Conservation (phyloP, 2,329 filamentous ascomycete species). For the Lojkania enalia region DNA sequence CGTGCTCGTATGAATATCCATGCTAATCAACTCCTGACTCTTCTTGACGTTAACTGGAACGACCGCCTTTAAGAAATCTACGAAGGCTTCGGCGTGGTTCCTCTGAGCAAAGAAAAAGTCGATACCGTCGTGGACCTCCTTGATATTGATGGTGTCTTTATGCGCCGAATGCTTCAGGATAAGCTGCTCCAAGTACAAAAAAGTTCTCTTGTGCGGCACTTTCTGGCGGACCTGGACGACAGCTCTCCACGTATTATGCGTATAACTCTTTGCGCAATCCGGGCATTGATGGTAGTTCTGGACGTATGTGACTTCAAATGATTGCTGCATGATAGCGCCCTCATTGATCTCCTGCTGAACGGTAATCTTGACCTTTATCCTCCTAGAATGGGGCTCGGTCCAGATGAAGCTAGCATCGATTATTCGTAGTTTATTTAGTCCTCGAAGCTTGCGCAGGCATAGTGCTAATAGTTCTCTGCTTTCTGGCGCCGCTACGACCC, state of each 20-base stretch:
- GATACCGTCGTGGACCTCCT: slow-evolving; percentile 91
- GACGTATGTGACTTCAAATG: slow-evolving; percentile 93
- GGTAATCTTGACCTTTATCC: slow-evolving; percentile 93
- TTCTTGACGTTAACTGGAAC: slow-evolving; percentile 79
- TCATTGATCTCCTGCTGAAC: slow-evolving; percentile 74
- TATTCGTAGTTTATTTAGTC: slow-evolving; percentile 86
- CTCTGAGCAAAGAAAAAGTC: slow-evolving; percentile 92
- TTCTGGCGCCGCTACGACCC: slow-evolving; percentile 83
- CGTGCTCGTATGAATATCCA: slow-evolving; percentile 86
- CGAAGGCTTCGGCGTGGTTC: slow-evolving; percentile 90
- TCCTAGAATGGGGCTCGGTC: slow-evolving; percentile 94
- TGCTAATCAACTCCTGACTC: slow-evolving; percentile 89
- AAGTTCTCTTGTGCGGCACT: slow-evolving; percentile 90
- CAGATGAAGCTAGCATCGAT: slow-evolving; percentile 96
- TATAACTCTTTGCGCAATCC: slow-evolving; percentile 87
- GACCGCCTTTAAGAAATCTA: slow-evolving; percentile 86
- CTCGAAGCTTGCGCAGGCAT: slow-evolving; percentile 84
- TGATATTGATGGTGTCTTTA: slow-evolving; percentile 93
- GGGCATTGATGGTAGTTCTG: slow-evolving; percentile 90
- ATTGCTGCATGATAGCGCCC: slow-evolving; percentile 80
- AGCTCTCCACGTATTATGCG: slow-evolving; percentile 92
- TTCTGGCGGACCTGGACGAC: slow-evolving; percentile 95
- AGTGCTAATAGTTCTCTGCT: slow-evolving; percentile 90
- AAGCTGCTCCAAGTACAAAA: slow-evolving; percentile 84
- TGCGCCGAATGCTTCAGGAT: slow-evolving; percentile 87